Base-by-base conservation (phyloP, 2,329 filamentous ascomycete species). In the Verticillium nubilum region DNA sequence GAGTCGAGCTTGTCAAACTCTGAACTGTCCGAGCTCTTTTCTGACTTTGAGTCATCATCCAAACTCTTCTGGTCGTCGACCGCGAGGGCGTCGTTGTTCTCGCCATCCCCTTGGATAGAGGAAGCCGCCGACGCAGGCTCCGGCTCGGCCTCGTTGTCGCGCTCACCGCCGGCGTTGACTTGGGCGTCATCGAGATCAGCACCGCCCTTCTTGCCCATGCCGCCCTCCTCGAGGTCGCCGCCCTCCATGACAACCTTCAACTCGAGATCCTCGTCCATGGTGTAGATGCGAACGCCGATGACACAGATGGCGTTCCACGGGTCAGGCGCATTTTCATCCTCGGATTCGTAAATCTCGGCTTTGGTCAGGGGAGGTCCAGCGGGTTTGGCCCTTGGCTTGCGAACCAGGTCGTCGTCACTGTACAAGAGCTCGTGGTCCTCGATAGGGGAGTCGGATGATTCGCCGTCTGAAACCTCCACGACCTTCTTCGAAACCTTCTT, bases 281-380 rank as follows among this genome's bases (percentile, higher is more conserved):
- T 82, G 69, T 87, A 88, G 5, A 88, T 80, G 4, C 84, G 79
- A 57, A 88, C 73, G 0, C 86, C 85, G 0, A 88, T 79, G 19
- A 87, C 81, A 57, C 79, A 82, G 53, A 87, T 78, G 4, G 85
- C 85, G 67, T 87, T 87, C 85, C 86, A 88, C 1, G 83, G 81
- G 26, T 83, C 79, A 0, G 79, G 70, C 65, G 78, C 74, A 61
- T 80, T 82, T 65, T 86, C 82, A 59, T 85, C 83, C n/a, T 85
- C 81, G 0, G 78, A 80, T 23, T 82, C 79, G 37, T 82, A 81
- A 17, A 60, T 61, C 2, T 76, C 72, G 6, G 76, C 74, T 4
- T 68, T 67, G 3, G 67, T 65, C 1, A 69, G 63, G 0, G 73
- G 65, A 0, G 73, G 69, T 1, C 74, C 66, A 9, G 75, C 72